Base-by-base conservation (phyloP, 768 basidiomycete genomes). In the Gyrodon lividus region DNA sequence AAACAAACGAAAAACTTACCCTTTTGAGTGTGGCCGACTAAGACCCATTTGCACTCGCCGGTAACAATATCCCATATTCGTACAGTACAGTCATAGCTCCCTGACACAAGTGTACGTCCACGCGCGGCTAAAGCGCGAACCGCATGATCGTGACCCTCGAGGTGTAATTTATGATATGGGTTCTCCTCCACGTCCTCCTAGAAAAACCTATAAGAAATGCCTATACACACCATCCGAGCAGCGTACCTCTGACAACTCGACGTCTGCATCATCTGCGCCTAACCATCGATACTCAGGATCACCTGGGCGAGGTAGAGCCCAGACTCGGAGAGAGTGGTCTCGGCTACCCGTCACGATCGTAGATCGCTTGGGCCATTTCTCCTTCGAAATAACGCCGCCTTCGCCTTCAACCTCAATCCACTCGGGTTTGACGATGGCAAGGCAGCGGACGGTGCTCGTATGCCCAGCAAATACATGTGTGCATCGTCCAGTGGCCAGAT, bases 381-480 rank as follows among this genome's bases (percentile, higher is more conserved):
- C 88, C 59, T 81, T 82, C 34, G 74, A 74, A 43, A 85, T 74
- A 39, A 79, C 69, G 6, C 86, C 83, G 13, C 74, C 70, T 49
- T 87, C 85, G 28, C 77, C 74, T 65, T 87, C 84, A 13, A 86
- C 79, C 54, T 89, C 85, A 6, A 95, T 77, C 78, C 82, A 79
- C 62, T 94, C 93, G 1, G 96, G 96, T 64, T 95, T 92, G 48
- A 98, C 90, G 56, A 99, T 96, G 35, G 95, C 89, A 7, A 99
- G 77, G 71, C 96, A 98, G 41, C 96, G 82, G 22, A 99, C 95
- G 0, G 96, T 99, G 63, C 89, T 92, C 23, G 92, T 97, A 70
- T 99, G 96, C 0, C 96, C 96, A 31, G 92, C 87, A 69, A 98
- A 98, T 16, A 92, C 84, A 70, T 98, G 96, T 4, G 89, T 92